Base-by-base conservation (phyloP, 805 yeast species). In the Wickerhamiella sorbophila region DNA sequence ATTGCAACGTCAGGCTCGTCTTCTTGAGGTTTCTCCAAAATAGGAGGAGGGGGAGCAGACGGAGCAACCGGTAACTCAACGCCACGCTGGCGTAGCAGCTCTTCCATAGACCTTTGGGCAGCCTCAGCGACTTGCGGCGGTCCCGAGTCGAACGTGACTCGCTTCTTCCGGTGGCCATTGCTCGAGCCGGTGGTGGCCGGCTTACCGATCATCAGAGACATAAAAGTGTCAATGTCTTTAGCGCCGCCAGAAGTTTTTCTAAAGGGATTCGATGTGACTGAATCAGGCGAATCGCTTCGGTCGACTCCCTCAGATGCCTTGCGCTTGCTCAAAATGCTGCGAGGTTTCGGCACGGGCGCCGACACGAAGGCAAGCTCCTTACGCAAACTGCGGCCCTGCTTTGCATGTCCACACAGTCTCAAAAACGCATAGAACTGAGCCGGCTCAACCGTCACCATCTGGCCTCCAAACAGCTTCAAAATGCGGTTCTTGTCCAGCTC, bases 391-490 rank as follows among this genome's bases (percentile, higher is more conserved):
- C 64, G 59, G 36, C 66, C 65, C 41, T 61, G 60, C 15, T 83
- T 58, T 0, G 79, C 66, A 57, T 84, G 95, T 16, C 94, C 72
- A 12, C 86, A 70, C 17, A 91, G 69, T 52, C 98, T 68, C 41
- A 88, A 57, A 31, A 85, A 69, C 0, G 94, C 95, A 63, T 82
- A 91, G 61, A 91, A 88, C 58, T 86, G 93, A 4, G 94, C 94
- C 42, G 86, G 77, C 52, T 84, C 86, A 42, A 88, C 67, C 3
- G 80, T 70, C 43, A 67, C 67, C 27, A 70, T 45, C 9, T 53
- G 54, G 33, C 44, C 50, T 31, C 55, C 60, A 33, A 63, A 58
- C 29, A 61, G 44, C 16, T 46, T 47, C 31, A 52, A 38, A 29
- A 64, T 56, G 43, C 48, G 46, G 21, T 67, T 67, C 55, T 74